A percentile compares a stretch with the other conserved stretches of the same genome.
Evolutionary conservation across 768 basidiomycete species (phyloP).

Genomic region (Omphalotus guepiniiformis): DNA sequence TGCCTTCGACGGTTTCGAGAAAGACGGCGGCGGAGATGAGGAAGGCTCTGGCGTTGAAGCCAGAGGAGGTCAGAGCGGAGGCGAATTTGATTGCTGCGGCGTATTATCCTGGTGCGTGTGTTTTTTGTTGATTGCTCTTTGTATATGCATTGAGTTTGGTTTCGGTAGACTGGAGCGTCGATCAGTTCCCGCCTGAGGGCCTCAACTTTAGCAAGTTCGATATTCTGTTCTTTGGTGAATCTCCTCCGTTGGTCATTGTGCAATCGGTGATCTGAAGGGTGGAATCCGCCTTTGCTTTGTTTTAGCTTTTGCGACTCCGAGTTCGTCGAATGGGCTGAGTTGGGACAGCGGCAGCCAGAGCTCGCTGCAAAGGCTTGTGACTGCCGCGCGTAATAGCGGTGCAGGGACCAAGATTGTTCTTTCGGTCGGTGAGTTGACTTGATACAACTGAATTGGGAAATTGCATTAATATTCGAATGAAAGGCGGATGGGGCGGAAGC

Average conservation of each 20-base stretch:
- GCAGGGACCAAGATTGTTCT: conserved; percentile 62
- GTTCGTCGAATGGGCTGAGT: conserved; percentile 45
- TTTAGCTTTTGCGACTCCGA: conserved; percentile 67
- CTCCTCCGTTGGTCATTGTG: neutral
- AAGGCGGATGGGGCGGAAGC: conserved; percentile 72
- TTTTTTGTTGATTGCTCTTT: no score
- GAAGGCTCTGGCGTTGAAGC: conserved; percentile 7
- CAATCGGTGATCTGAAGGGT: no score
- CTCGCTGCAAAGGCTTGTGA: conserved; percentile 54
- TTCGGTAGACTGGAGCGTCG: conserved; percentile 43
- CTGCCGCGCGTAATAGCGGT: conserved; percentile 49
- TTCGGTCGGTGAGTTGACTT: conserved; percentile 51
- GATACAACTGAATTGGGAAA: conserved; percentile 7
- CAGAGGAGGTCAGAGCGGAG: conserved; percentile 18
- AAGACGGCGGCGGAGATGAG: conserved; percentile 26
- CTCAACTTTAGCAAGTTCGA: conserved; percentile 66
- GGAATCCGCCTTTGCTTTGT: no score
- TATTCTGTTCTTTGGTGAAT: conserved; percentile 59
- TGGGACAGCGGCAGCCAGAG: conserved; percentile 49
- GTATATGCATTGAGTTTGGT: conserved; percentile 29
- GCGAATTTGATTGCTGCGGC: conserved; percentile 36
- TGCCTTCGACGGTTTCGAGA: conserved; percentile 42
- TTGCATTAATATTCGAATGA: conserved; percentile 16
- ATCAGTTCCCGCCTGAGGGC: conserved; percentile 46
- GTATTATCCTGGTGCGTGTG: conserved; percentile 33